Base-by-base conservation (phyloP, 352 stramenopile species). In the Phytophthora cajani region DNA sequence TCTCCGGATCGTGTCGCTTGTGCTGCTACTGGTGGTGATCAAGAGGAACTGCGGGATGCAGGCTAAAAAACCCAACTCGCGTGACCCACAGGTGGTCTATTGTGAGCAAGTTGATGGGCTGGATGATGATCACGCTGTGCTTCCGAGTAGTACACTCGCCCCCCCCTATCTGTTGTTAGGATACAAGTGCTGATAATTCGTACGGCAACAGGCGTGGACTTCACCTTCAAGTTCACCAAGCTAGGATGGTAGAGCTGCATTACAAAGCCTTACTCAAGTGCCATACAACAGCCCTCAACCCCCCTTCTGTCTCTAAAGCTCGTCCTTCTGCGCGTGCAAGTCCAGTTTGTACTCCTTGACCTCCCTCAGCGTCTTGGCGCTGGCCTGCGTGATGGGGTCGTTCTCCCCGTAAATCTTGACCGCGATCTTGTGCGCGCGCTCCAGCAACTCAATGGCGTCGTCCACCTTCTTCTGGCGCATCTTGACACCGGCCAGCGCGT, bases 401-500 rank as follows among this genome's bases (percentile, higher is more conserved):
- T 72, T 63, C 25, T 84, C 61, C 10, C 89, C 89, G 52, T 89
- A 93, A 8, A 92, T 56, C 21, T 73, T 59, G 14, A 92, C 54
- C n/a, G 89, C 89, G 56, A 96, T 94, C 19, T 50, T 32, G 57
- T 96, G 86, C 27, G 89, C 87, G 16, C 86, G 64, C 49, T 91
- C 70, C 40, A 96, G 75, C 63, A 93, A 64, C 49, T 79, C 33
- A 74, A 92, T 83, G 4, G 85, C 79, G 0, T 88, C 79, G 21
- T 77, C 71, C 58, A 89, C 78, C 27, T 88, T 75, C 50, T 85
- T 73, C 67, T 89, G 75, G 7, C 82, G 79, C 81, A 94, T 94
- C 36, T 87, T 80, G 12, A 94, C 87, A 8, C 89, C 89, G 0
- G 87, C 87, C 49, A 94, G 56, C n/a, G 87, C 79, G 49, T 96